A percentile compares a stretch with the other conserved stretches of the same genome.
These are phyloP conservation scores for Zasmidium citrigriseum DNA, from an alignment of 2,329 filamentous ascomycete species.

Conservation along the genomic window DNA sequence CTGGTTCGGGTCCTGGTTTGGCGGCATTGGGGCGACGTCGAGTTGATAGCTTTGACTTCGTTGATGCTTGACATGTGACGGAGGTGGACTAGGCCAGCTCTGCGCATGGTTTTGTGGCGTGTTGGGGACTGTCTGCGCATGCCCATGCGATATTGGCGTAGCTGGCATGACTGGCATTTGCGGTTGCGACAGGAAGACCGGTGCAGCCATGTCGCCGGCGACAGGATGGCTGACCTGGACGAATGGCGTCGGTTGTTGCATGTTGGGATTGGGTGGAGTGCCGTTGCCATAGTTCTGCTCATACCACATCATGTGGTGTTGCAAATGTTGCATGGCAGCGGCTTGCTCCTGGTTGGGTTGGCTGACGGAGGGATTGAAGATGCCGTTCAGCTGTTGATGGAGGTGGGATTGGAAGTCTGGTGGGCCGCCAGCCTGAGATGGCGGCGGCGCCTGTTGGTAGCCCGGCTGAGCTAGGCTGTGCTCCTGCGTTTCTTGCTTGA, in stretches of 20 bases:
- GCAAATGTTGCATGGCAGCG: conserved; percentile 30
- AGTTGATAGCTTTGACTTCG: conserved; percentile 46
- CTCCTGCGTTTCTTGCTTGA: conserved; percentile 85
- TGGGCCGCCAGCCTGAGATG: conserved; percentile 23
- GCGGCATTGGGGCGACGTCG: conserved; percentile 57
- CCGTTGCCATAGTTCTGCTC: conserved; percentile 24
- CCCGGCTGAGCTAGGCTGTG: conserved; percentile 81
- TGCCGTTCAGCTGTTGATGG: conserved; percentile 54
- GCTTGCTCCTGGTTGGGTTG: conserved; percentile 22
- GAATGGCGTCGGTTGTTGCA: conserved; percentile 20
- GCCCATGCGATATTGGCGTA: conserved; percentile 32
- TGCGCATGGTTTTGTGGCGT: conserved; percentile 43
- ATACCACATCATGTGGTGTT: conserved; percentile 34
- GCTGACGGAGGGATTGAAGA: conserved; percentile 30
- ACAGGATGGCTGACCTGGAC: conserved; percentile 23
- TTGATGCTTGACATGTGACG: conserved; percentile 31
- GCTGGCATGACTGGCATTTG: conserved; percentile 28
- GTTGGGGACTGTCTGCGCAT: conserved; percentile 54
- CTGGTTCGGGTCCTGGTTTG: conserved; percentile 26
- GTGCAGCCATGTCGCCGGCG: conserved; percentile 21
- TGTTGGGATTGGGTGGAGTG: conserved; percentile 16
- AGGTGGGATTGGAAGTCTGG: conserved; percentile 45
- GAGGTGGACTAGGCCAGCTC: conserved; percentile 37
- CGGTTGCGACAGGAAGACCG: conserved; percentile 27
- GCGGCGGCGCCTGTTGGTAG: conserved; percentile 36